Base-by-base conservation (phyloP, 352 stramenopile species). In the Globisporangium rhizosaccharum region DNA sequence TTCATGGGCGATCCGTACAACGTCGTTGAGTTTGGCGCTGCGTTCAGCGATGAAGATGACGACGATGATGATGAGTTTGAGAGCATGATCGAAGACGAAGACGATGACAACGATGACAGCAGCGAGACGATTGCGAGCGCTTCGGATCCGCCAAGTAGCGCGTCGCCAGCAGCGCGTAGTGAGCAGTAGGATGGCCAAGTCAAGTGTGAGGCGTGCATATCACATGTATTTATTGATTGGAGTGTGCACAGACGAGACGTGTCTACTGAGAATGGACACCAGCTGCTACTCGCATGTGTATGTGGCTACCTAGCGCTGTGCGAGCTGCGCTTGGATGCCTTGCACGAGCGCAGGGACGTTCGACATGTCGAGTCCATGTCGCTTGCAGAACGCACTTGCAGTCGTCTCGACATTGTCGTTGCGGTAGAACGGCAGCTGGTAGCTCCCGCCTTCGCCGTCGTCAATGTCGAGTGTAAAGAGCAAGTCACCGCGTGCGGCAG, bases 401-500 rank as follows among this genome's bases (percentile, higher is more conserved):
- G 81, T 46, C 36, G 71, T 54, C 9, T 61, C 65, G 5, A 73
- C 68, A 51, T 85, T 61, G 47, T 93, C 81, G 57, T 87, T 76
- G 41, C 65, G 57, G 63, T 89, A 64, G 36, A 88, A 65, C 6
- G 66, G 61, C 48, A 93, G 51, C 39, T 78, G 57, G 45, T 66
- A 70, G 23, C 63, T 76, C 2, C 68, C 70, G 18, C 71, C 70
- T 42, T 80, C 71, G 25, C 72, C 71, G 50, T 91, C 73, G 53
- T 87, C 71, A 50, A 93, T 82, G 51, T 93, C 81, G 18, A 93
- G 60, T 23, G 81, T 85, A 50, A 91, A 75, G n/a, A 91, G 66
- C 37, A 84, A 33, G 1, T 73, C 58, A 7, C 71, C 63, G 62
- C 67, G 62, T 15, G 62, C 57, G 54, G 53, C 42, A 47, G 61